Percentiles rank a stretch among this genome's conserved stretches.
phyloP scores from a whole-genome alignment of 2,329 filamentous ascomycete genomes.

The Talaromyces sp. region DNA sequence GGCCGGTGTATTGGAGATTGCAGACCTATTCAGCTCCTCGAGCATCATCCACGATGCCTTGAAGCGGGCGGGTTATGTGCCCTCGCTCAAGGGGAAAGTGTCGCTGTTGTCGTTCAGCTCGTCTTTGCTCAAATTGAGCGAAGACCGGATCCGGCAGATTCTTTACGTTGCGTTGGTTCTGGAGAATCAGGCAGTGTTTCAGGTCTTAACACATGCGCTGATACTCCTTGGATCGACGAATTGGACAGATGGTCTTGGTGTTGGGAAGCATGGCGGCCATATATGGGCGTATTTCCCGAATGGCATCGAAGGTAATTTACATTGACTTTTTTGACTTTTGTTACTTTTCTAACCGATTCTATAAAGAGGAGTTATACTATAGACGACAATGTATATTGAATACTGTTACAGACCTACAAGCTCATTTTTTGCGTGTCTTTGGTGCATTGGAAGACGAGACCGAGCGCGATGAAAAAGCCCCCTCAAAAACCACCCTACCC shows the following conservation, averaged over 20 bases:
- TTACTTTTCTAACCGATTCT: not conserved
- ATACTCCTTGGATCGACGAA: constrained; percentile 30
- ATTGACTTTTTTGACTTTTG: not conserved
- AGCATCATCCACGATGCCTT: constrained; percentile 19
- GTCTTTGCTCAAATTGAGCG: constrained; percentile 25
- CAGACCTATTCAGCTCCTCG: constrained; percentile 30
- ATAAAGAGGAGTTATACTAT: constrained; percentile 38
- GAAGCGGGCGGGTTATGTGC: constrained; percentile 19
- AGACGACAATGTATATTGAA: constrained; percentile 36
- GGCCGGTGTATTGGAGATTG: constrained; percentile 25
- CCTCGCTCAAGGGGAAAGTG: constrained; percentile 23
- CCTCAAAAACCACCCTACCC: constrained; percentile 9
- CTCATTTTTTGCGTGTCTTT: constrained; percentile 35
- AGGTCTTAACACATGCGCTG: constrained; percentile 28
- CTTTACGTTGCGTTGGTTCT: constrained; percentile 32
- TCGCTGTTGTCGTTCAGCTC: constrained; percentile 19
- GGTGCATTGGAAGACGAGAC: constrained; percentile 28
- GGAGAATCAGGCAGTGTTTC: constrained; percentile 19
- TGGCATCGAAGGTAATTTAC: constrained; percentile 33
- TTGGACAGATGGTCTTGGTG: constrained; percentile 23
- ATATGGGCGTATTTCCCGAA: constrained; percentile 33
- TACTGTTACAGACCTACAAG: constrained; percentile 38
- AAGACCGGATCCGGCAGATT: constrained; percentile 34
- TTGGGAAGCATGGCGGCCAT: constrained; percentile 17
- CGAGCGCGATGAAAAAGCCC: not conserved